These are phyloP conservation scores for Cairneyella variabilis DNA, from an alignment of 495 filamentous ascomycete genomes.

Conservation along the genomic window DNA sequence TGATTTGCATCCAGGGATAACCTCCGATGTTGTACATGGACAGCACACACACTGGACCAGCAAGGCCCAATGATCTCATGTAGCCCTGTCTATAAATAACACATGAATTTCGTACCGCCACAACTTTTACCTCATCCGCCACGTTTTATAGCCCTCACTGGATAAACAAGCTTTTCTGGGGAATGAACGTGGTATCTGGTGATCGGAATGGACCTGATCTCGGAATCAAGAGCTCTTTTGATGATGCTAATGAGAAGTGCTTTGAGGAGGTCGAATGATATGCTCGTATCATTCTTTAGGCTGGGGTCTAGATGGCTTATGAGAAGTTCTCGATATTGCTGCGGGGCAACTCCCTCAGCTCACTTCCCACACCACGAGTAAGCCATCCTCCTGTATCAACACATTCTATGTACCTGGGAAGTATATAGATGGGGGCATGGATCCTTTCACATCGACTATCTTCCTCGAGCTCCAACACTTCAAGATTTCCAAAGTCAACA, in stretches of 20 bases:
- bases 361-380: background rate
- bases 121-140: conserved; percentile 1
- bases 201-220: background rate
- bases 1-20: no score
- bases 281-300: conserved; percentile 12
- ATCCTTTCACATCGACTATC: background rate
- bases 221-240: background rate
- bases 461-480: background rate
- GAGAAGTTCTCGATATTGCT: conserved; percentile 4
- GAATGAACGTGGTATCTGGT: background rate
- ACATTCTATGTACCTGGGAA: background rate
- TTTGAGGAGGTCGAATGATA: no score
- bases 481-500: background rate
- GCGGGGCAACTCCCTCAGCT: conserved; percentile 1
- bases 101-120: background rate
- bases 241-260: background rate
- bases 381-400: background rate
- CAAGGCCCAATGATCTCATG: no score
- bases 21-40: no score
- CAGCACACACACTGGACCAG: no score
- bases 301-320: conserved; percentile 7
- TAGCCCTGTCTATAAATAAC: conserved; percentile 5
- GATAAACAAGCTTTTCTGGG: conserved; percentile 7
- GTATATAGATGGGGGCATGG: conserved; percentile 8
- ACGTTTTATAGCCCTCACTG: background rate